Evolutionary conservation across 371 early-diverging fungal species (phyloP).

Genomic region (Mucor ambiguus): DNA sequence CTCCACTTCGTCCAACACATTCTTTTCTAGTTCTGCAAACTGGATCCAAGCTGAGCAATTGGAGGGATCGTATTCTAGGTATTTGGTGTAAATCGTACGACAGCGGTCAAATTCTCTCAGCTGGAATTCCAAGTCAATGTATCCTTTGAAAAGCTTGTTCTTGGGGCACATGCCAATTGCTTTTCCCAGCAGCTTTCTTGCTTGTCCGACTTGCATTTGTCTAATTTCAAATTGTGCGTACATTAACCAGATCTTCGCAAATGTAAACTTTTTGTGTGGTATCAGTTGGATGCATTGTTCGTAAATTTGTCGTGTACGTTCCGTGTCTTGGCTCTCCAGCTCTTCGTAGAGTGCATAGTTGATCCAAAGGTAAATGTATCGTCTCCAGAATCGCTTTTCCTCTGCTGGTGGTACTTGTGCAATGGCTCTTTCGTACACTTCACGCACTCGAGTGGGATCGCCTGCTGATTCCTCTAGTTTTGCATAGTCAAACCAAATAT

Average conservation of each 20-base stretch:
- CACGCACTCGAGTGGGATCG: constrained; percentile 77
- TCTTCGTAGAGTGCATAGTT: constrained; percentile 97
- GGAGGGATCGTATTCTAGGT: constrained; percentile 81
- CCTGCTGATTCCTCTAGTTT: constrained; percentile 86
- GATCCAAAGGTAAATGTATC: constrained; percentile 98
- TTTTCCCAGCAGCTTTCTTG: constrained; percentile 84
- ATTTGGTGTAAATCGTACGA: constrained; percentile 86
- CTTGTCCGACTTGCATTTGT: constrained; percentile 68
- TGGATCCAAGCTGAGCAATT: constrained; percentile 95
- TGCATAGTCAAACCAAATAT: constrained; percentile 95
- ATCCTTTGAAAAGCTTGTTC: constrained; percentile 88
- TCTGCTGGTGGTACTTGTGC: constrained; percentile 83
- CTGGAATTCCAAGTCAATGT: constrained; percentile 93
- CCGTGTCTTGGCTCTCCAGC: constrained; percentile 77
- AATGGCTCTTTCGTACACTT: constrained; percentile 95
- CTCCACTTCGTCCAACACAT: constrained; percentile 84
- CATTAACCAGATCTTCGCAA: constrained; percentile 95
- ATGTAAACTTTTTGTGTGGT: constrained; percentile 94
- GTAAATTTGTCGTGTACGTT: constrained; percentile 88
- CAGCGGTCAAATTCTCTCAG: constrained; percentile 95
- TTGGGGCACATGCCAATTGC: constrained; percentile 89
- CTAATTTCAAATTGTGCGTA: constrained; percentile 93
- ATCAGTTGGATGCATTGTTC: constrained; percentile 80
- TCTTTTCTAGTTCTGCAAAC: constrained; percentile 87
- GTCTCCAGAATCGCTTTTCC: constrained; percentile 94